Evolutionary conservation across 495 filamentous ascomycete genomes (phyloP).

Genomic region (Parathielavia appendiculata): DNA sequence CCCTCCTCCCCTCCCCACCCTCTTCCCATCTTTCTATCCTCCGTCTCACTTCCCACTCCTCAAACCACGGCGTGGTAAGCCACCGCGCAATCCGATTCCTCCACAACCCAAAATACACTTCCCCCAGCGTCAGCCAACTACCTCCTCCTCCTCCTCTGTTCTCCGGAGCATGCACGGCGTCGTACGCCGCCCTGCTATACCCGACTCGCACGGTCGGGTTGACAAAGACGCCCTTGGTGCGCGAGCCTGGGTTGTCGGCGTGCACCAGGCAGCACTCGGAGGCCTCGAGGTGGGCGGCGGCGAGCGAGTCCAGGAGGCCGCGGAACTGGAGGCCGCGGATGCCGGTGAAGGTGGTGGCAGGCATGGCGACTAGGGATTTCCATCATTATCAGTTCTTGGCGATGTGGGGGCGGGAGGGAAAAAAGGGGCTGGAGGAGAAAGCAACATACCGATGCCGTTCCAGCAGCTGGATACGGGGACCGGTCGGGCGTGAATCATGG

Average conservation of each 20-base stretch:
- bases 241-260: conserved; percentile 56
- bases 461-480: conserved; percentile 74
- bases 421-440: conserved; percentile 8
- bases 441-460: conserved; percentile 62
- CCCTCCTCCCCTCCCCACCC: conserved; percentile 37
- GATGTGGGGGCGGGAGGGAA: neutral
- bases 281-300: conserved; percentile 63
- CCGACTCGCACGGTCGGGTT: conserved; percentile 76
- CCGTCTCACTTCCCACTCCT: conserved; percentile 35
- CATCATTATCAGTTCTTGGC: too few relatives aligned
- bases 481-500: conserved; percentile 50
- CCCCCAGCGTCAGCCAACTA: conserved; percentile 32
- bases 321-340: conserved; percentile 50
- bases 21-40: conserved; percentile 40
- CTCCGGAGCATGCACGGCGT: conserved; percentile 31
- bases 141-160: conserved; percentile 10
- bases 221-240: conserved; percentile 60
- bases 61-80: conserved; percentile 27
- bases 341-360: conserved; percentile 26
- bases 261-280: conserved; percentile 84
- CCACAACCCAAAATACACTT: conserved; percentile 43
- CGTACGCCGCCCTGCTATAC: conserved; percentile 58
- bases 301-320: conserved; percentile 64
- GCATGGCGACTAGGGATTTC: conserved; percentile 38
- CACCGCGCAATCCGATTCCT: conserved; percentile 35